Evolutionary conservation across 345 rosid species (phyloP).

Genomic region (Linum lewisii): DNA sequence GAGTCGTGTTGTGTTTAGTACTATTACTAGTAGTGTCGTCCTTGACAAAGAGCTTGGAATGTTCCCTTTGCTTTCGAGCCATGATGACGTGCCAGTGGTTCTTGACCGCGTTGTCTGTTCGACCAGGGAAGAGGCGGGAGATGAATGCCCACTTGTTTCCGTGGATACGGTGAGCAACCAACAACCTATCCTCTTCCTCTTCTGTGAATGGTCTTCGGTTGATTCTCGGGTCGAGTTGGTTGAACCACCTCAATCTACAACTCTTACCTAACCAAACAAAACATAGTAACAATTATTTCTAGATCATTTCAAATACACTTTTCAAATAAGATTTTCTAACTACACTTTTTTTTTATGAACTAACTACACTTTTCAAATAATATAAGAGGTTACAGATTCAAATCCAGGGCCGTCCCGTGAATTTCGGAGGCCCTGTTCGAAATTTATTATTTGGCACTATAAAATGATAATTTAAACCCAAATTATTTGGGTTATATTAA

Average conservation of each 20-base stretch:
- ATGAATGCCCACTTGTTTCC: conserved; percentile 91
- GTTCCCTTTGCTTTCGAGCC: conserved; percentile 59
- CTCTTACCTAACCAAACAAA: conserved; percentile 50
- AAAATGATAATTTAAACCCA: too few species aligned
- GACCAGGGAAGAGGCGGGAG: conserved; percentile 73
- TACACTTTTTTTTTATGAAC: too few species aligned
- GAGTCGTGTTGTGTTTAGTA: too few species aligned
- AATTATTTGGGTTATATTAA: too few species aligned
- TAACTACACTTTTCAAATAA: too few species aligned
- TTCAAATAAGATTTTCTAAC: too few species aligned
- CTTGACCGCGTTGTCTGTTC: conserved; percentile 95
- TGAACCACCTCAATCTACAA: conserved; percentile 94
- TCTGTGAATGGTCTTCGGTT: conserved; percentile 81
- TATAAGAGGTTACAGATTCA: too few species aligned
- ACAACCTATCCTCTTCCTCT: conserved; percentile 81
- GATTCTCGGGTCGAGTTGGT: conserved; percentile 86
- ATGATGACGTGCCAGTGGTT: conserved; percentile 96
- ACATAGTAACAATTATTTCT: neutral
- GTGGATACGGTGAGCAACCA: conserved; percentile 68
- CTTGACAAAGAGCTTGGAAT: conserved; percentile 22
- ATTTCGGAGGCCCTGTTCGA: too few species aligned
- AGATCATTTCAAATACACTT: too few species aligned
- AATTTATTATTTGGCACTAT: too few species aligned
- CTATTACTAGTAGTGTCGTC: too few species aligned
- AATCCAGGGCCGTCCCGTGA: too few species aligned